These are phyloP conservation scores for Fusarium armeniacum DNA, from an alignment of 2,329 filamentous ascomycete genomes.

Conservation along the genomic window DNA sequence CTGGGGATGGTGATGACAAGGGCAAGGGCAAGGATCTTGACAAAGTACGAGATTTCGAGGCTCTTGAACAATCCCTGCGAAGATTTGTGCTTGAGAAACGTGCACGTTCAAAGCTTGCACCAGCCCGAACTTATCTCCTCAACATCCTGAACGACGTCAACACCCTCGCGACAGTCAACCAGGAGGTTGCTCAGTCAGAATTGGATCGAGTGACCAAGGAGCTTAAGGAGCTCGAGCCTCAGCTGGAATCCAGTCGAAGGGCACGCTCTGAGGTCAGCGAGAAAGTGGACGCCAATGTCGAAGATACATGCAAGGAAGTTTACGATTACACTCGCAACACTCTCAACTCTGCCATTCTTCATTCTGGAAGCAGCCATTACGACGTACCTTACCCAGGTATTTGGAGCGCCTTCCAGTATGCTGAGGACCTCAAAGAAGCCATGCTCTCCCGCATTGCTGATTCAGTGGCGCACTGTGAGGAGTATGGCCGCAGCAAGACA, in stretches of 20 bases:
- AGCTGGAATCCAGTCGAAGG: slow-evolving; percentile 85
- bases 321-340: slow-evolving; percentile 86
- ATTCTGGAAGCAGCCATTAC: slow-evolving; percentile 81
- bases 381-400: slow-evolving; percentile 90
- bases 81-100: slow-evolving; percentile 97
- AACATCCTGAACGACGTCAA: slow-evolving; percentile 93
- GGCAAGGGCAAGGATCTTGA: slow-evolving; percentile 90
- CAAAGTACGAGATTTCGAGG: slow-evolving; percentile 90
- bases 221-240: slow-evolving; percentile 84
- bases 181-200: slow-evolving; percentile 87
- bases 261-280: slow-evolving; percentile 85
- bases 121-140: slow-evolving; percentile 93
- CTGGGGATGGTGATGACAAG: slow-evolving; percentile 71
- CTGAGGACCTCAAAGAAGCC: slow-evolving; percentile 90
- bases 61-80: slow-evolving; percentile 87
- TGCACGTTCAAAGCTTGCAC: slow-evolving; percentile 93
- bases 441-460: slow-evolving; percentile 91
- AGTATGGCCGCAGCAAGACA: slow-evolving; percentile 83
- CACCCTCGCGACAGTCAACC: slow-evolving; percentile 86
- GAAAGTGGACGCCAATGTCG: slow-evolving; percentile 83
- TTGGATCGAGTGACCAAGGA: slow-evolving; percentile 86
- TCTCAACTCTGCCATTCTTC: slow-evolving; percentile 80
- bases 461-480: slow-evolving; percentile 84
- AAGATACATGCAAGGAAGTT: slow-evolving; percentile 86
- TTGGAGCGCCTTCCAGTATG: slow-evolving; percentile 88